A percentile compares a stretch with the other conserved stretches of the same genome.
phyloP scores from a whole-genome alignment of 805 yeast genomes.

The Wickerhamiella domercqiae region DNA sequence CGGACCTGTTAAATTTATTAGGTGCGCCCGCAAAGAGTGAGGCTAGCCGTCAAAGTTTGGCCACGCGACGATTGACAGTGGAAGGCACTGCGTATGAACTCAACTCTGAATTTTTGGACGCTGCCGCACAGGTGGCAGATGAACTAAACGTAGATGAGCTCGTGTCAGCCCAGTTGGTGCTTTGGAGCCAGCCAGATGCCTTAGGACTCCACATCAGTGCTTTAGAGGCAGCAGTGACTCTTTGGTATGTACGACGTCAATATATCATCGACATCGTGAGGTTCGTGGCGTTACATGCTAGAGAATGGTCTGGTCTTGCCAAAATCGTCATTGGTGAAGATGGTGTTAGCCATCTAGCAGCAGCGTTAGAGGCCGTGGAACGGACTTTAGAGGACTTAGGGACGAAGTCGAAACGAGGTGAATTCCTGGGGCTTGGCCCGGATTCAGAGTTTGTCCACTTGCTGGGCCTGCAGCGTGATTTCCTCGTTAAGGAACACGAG shows the following conservation, averaged over 20 bases:
- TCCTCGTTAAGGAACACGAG: conserved; percentile 55
- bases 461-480: conserved; percentile 44
- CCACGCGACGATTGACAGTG: conserved; percentile 31
- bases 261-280: conserved; percentile 42
- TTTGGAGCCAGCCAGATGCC: conserved; percentile 28
- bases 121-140: conserved; percentile 43
- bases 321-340: conserved; percentile 4
- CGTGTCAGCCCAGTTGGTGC: conserved; percentile 54
- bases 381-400: conserved; percentile 35
- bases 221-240: conserved; percentile 38
- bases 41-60: conserved; percentile 21
- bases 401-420: conserved; percentile 34
- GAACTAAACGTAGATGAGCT: conserved; percentile 65
- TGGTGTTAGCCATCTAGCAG: conserved; percentile 32
- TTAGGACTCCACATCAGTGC: conserved; percentile 26
- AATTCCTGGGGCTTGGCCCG: conserved; percentile 34
- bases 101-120: conserved; percentile 48
- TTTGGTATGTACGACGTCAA: conserved; percentile 53
- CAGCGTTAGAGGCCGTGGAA: conserved; percentile 46
- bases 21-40: conserved; percentile 26
- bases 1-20: conserved; percentile 25
- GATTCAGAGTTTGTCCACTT: conserved; percentile 33
- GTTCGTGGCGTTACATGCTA: conserved; percentile 1
- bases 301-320: conserved; percentile 11
- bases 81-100: conserved; percentile 42